These are phyloP conservation scores for Aphanocladium album DNA, from an alignment of 2,329 filamentous ascomycete species.

Conservation along the genomic window DNA sequence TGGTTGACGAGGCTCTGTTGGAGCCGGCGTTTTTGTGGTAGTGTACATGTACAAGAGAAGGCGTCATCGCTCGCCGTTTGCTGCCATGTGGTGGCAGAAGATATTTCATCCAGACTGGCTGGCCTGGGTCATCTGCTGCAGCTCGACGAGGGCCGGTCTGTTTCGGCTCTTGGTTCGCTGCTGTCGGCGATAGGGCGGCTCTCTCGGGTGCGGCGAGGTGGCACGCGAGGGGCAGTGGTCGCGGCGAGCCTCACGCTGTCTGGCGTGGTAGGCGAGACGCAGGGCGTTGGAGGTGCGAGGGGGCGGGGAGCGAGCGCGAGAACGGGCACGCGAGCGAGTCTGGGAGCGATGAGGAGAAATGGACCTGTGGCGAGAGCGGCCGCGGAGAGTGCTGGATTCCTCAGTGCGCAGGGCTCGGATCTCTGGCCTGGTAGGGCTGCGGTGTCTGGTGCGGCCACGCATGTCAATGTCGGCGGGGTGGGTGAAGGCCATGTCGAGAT, in stretches of 20 bases:
- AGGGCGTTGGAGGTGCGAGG: constrained; percentile 37
- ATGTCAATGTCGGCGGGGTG: constrained; percentile 14
- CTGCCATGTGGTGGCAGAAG: not conserved
- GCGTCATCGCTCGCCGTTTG: not conserved
- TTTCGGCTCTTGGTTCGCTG: constrained; percentile 36
- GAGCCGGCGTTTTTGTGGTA: not conserved
- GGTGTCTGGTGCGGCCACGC: constrained; percentile 36
- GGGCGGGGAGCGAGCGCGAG: constrained; percentile 26
- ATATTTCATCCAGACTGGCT: not conserved
- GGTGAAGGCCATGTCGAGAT: constrained; percentile 5
- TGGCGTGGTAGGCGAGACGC: constrained; percentile 33
- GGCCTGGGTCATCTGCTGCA: constrained; percentile 12
- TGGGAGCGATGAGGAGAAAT: constrained; percentile 29
- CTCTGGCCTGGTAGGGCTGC: constrained; percentile 31
- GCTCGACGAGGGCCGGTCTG: constrained; percentile 28
- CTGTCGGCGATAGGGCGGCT: constrained; percentile 29
- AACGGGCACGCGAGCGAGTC: constrained; percentile 28
- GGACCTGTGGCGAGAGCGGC: constrained; percentile 36
- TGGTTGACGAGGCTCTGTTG: not conserved
- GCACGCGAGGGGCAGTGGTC: constrained; percentile 40
- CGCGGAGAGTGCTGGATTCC: constrained; percentile 39
- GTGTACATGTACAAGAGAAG: not conserved
- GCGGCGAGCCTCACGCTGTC: constrained; percentile 36
- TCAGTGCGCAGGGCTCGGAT: constrained; percentile 30
- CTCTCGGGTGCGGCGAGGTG: constrained; percentile 28